phyloP scores from a whole-genome alignment of 306 rosid genomes.

The Canavalia gladiata region DNA sequence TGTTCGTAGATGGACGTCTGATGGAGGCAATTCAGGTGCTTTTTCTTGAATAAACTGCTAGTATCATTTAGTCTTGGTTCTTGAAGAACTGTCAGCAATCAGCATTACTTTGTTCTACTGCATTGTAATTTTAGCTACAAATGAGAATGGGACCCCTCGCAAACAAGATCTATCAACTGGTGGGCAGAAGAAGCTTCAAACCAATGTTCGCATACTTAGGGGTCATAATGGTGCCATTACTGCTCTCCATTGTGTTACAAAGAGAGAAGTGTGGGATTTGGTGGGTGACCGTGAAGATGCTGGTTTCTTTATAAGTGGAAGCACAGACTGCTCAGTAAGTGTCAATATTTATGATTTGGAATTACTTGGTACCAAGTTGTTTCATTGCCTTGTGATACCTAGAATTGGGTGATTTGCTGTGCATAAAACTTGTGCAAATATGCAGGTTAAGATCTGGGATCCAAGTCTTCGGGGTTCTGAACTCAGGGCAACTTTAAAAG shows the following conservation, averaged over 20 bases:
- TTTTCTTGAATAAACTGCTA: conserved; percentile 35
- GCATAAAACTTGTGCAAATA: conserved; percentile 59
- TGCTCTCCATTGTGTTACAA: conserved; percentile 97
- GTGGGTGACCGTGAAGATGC: conserved; percentile 99
- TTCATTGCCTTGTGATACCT: conserved; percentile 26
- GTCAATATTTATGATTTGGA: conserved; percentile 39
- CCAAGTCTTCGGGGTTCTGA: conserved; percentile 98
- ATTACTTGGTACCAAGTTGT: conserved; percentile 36
- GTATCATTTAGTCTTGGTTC: conserved; percentile 30
- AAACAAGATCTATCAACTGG: conserved; percentile 74
- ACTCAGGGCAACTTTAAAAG: conserved; percentile 93
- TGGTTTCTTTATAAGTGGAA: conserved; percentile 96
- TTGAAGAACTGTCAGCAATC: conserved; percentile 20
- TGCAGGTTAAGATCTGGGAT: conserved; percentile 99
- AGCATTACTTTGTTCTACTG: conserved; percentile 25
- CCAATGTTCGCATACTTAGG: conserved; percentile 90
- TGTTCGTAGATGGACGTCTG: conserved; percentile 91
- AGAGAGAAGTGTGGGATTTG: conserved; percentile 99
- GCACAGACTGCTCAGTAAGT: conserved; percentile 93
- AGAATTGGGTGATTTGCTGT: conserved; percentile 38
- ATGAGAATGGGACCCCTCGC: conserved; percentile 80
- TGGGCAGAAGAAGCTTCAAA: conserved; percentile 95
- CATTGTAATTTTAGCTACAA: conserved; percentile 56
- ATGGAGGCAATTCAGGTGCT: conserved; percentile 70
- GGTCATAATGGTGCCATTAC: conserved; percentile 95